A percentile compares a stretch with the other conserved stretches of the same genome.
Evolutionary conservation across 2,329 filamentous ascomycete species (phyloP).

Genomic region (Tolypocladium album): DNA sequence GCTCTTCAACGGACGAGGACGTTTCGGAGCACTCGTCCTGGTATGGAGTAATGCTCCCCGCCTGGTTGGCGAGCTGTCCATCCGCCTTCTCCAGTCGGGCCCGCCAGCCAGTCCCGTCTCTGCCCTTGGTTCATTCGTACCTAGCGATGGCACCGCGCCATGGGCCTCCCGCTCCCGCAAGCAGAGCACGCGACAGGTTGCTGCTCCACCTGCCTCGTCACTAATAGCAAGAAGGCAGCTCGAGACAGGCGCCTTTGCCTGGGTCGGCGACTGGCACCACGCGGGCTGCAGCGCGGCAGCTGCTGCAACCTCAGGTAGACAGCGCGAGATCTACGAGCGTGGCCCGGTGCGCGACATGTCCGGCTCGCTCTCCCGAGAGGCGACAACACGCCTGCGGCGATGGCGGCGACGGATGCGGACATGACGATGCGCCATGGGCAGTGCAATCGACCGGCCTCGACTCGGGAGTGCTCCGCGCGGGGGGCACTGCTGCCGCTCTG

Average conservation of each 20-base stretch:
- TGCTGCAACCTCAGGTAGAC: neutral
- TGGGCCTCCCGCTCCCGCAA: neutral
- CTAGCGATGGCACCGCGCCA: neutral
- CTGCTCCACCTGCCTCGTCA: neutral
- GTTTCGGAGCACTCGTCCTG: no score
- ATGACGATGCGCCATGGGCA: neutral
- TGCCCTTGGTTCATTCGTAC: neutral
- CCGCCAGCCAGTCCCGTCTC: neutral
- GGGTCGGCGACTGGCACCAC: neutral
- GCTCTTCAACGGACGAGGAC: neutral
- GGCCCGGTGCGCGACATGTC: neutral
- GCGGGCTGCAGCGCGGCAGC: neutral
- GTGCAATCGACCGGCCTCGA: neutral
- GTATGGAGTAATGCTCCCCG: no score
- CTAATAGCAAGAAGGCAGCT: neutral
- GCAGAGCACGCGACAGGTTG: neutral
- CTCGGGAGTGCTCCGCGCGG: neutral
- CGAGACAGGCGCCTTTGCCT: neutral
- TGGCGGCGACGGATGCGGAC: neutral
- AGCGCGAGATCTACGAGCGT: neutral
- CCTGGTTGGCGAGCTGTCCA: no score
- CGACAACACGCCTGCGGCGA: neutral
- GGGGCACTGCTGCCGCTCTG: neutral
- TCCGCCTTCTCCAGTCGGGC: neutral
- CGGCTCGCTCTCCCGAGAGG: neutral